Conservation (phyloP, 805 yeast genomes). For the Kazachstania taianensis region DNA sequence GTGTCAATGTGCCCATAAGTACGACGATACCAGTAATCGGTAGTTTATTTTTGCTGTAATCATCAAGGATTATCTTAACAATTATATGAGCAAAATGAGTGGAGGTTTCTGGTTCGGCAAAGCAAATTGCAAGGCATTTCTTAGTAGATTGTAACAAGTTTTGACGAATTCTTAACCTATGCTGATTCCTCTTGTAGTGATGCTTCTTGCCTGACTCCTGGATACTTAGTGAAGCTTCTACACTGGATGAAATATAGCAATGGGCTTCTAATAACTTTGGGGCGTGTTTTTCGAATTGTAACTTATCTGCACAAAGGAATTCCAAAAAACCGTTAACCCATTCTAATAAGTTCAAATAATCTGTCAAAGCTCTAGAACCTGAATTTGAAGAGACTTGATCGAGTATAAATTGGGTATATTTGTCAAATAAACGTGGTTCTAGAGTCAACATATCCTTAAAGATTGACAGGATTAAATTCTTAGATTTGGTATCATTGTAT, state of each 20-base stretch:
- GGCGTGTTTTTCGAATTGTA: constrained; percentile 22
- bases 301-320: constrained; percentile 14
- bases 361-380: constrained; percentile 43
- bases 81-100: constrained; percentile 7
- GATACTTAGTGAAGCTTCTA: constrained; percentile 19
- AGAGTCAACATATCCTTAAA: constrained; percentile 31
- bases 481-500: constrained; percentile 43
- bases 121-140: constrained; percentile 16
- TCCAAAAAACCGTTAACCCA: constrained; percentile 41
- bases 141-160: constrained; percentile 27
- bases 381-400: constrained; percentile 24
- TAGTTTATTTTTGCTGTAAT: constrained; percentile 15
- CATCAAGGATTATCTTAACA: constrained; percentile 8
- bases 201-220: constrained; percentile 17
- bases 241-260: constrained; percentile 22
- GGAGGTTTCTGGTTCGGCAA: constrained; percentile 11
- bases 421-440: constrained; percentile 29
- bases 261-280: constrained; percentile 35
- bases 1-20: constrained; percentile 31
- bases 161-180: constrained; percentile 32
- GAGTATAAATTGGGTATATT: constrained; percentile 33
- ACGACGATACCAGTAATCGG: constrained; percentile 30
- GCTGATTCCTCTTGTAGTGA: constrained; percentile 27
- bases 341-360: constrained; percentile 44
- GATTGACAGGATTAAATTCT: constrained; percentile 33